Evolutionary conservation across 257 asterid species (phyloP).

Genomic region (Jasminum sambac): DNA sequence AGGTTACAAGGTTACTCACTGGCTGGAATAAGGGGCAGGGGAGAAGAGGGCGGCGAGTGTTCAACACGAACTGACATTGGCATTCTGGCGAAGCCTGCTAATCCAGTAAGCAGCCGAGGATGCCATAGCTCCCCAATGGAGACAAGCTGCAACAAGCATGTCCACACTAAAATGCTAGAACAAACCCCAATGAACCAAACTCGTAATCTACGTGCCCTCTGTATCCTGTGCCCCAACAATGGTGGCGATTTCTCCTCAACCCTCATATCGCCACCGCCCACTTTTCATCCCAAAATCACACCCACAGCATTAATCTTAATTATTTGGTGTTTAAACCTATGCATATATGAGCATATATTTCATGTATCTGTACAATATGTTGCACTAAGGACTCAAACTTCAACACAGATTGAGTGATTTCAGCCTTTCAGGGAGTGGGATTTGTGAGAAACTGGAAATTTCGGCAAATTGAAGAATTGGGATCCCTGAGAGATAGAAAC

Average conservation of each 20-base stretch:
- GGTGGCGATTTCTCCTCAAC: slow-evolving; percentile 40
- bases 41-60: too few relatives aligned
- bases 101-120: slow-evolving; percentile 58
- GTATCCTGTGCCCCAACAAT: slow-evolving; percentile 60
- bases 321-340: slow-evolving; percentile 17
- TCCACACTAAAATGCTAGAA: slow-evolving; percentile 86
- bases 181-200: slow-evolving; percentile 92
- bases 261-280: slow-evolving; percentile 57
- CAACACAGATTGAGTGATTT: slow-evolving; percentile 23
- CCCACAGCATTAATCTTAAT: slow-evolving; percentile 7
- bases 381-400: slow-evolving; percentile 32
- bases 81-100: slow-evolving; percentile 25
- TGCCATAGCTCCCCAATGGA: slow-evolving; percentile 84
- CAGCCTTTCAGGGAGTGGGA: slow-evolving; percentile 16
- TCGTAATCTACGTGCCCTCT: slow-evolving; percentile 58
- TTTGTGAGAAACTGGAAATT: neutral
- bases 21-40: too few relatives aligned
- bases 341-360: slow-evolving; percentile 7
- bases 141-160: slow-evolving; percentile 85
- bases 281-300: slow-evolving; percentile 44
- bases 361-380: slow-evolving; percentile 11
- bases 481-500: slow-evolving; percentile 10
- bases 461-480: slow-evolving; percentile 24
- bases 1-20: too few relatives aligned
- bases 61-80: too few relatives aligned